Evolutionary conservation across 805 yeast species (phyloP).

Genomic region (Candida xiaguanensis): DNA sequence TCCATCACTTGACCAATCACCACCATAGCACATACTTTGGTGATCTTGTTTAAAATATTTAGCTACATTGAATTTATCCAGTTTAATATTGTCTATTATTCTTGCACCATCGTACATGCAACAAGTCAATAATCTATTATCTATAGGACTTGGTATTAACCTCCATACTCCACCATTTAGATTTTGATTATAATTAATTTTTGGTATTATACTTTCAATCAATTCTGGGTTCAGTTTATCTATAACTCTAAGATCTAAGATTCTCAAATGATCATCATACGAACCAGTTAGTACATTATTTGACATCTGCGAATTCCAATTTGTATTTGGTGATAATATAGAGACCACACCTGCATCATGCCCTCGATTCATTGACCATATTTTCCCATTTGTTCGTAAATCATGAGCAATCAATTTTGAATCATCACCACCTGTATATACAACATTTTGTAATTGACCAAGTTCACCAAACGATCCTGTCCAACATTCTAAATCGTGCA

Average conservation of each 20-base stretch:
- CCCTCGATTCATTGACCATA: conserved; percentile 41
- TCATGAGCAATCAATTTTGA: conserved; percentile 73
- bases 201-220: conserved; percentile 50
- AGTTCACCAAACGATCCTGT: conserved; percentile 66
- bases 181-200: conserved; percentile 38
- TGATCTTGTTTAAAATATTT: conserved; percentile 64
- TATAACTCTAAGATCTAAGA: conserved; percentile 61
- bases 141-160: conserved; percentile 57
- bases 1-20: conserved; percentile 68
- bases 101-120: conserved; percentile 97
- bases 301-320: conserved; percentile 44
- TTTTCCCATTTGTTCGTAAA: conserved; percentile 33
- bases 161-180: conserved; percentile 97
- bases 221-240: conserved; percentile 33
- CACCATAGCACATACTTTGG: conserved; percentile 93
- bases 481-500: conserved; percentile 85
- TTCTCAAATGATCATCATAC: conserved; percentile 76
- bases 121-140: conserved; percentile 62
- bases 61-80: conserved; percentile 23
- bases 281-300: conserved; percentile 79
- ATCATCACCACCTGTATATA: conserved; percentile 93
- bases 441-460: conserved; percentile 50
- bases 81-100: conserved; percentile 36
- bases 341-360: conserved; percentile 89
- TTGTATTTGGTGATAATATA: conserved; percentile 46